These are phyloP conservation scores for Amaranthus tricolor DNA, from an alignment of 179 eudicot genomes.

Conservation along the genomic window DNA sequence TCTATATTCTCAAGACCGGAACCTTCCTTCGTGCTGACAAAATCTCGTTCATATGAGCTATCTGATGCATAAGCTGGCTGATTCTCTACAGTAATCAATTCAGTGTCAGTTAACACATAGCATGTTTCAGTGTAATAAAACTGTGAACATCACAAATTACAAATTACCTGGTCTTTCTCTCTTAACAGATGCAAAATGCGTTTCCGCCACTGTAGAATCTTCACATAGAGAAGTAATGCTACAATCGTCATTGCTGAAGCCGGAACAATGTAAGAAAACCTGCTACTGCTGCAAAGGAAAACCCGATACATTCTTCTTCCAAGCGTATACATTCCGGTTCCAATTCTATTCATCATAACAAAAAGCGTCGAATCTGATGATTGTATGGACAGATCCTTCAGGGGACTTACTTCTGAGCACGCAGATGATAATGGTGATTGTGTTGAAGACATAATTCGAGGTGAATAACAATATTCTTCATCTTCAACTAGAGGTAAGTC, in stretches of 20 bases:
- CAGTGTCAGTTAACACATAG: conserved; percentile 13
- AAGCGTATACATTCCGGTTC: background rate
- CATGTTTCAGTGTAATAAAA: background rate
- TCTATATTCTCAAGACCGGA: conserved; percentile 45
- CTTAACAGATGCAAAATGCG: conserved; percentile 29
- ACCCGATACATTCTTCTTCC: conserved; percentile 15
- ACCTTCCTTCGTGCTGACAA: conserved; percentile 49
- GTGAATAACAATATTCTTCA: conserved; percentile 8
- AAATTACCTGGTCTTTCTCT: conserved; percentile 54
- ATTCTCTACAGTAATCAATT: conserved; percentile 52
- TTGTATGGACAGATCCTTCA: background rate
- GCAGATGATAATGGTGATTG: conserved; percentile 17
- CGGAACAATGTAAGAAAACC: conserved; percentile 26
- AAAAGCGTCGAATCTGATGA: conserved; percentile 16
- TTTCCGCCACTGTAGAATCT: conserved; percentile 41
- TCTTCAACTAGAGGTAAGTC: conserved; percentile 28
- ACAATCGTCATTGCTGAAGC: conserved; percentile 27
- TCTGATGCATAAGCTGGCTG: conserved; percentile 54
- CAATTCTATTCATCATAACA: conserved; percentile 2
- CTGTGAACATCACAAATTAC: background rate
- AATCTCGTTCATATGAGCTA: conserved; percentile 58
- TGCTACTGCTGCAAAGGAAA: conserved; percentile 12
- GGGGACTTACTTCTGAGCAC: background rate
- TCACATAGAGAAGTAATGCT: conserved; percentile 28
- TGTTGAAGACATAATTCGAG: conserved; percentile 1